Evolutionary conservation across 768 basidiomycete genomes (phyloP), one percentile per base, ranked within the genome.

Genomic region (Tricholoma flavovirens): DNA sequence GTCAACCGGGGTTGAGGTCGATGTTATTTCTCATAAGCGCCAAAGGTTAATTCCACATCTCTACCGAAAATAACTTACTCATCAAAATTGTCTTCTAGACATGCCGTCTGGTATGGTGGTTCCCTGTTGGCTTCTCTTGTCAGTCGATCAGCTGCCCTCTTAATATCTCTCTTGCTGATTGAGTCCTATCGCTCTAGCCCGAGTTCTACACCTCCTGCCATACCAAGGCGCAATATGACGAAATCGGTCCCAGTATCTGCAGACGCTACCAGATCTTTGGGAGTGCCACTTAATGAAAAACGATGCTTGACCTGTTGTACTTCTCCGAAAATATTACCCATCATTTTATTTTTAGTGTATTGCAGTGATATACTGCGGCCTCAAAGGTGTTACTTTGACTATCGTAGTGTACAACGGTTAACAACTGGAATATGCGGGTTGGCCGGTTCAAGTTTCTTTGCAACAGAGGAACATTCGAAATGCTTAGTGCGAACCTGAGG

Each of bases 61-160:
- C 6, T 21, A 22, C 53, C 17, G 21, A 24, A 42, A 54, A 51
- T 51, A 49, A 33, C 45, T 40, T 48, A 56, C 33, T 43, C 51
- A 46, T 46, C 12, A 43, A 40, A n/a, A 52, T 42, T 50, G 38
- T 32, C 46, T 43, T 50, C 32, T 54, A 89, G 88, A 59, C 89
- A 92, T 59, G 97, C 97, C 17, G 97, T 98, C 29, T 99, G 97
- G 97, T 98, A 90, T 65, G 97, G 97, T 64, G 97, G 97, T 24
- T 94, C 91, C 6, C 79, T 98, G 33, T 80, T 98, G 59, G 97
- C 95, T 5, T 94, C 93, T 52, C 79, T 96, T 63, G 93, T 95
- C 61, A 72, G 85, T 77, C 10, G 26, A 33, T 22, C 17, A 24
- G 46, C 36, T 22, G 7, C 43, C 4, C 36, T 42, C 52, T 21